A percentile compares a stretch with the other conserved stretches of the same genome.
Conservation (phyloP, 1,139 yeast genomes). For the Candida pseudocylindracea region DNA sequence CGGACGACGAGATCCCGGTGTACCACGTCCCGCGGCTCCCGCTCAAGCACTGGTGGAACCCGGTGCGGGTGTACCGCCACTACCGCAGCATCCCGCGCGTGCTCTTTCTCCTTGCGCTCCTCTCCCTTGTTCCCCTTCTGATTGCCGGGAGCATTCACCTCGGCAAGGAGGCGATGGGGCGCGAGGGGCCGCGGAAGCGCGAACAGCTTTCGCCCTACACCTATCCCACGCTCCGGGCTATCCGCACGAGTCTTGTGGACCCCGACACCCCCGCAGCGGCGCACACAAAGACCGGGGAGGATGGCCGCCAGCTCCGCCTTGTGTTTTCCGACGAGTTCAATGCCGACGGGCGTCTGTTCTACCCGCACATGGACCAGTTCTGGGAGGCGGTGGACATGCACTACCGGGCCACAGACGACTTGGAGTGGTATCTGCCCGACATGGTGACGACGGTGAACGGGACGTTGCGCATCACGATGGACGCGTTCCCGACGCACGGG, state of each 20-base stretch:
- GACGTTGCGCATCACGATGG: neutral
- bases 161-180: too few relatives aligned
- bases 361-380: slow-evolving; percentile 1
- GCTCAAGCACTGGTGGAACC: too few relatives aligned
- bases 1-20: too few relatives aligned
- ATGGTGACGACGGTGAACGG: slow-evolving; percentile 1
- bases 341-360: slow-evolving; percentile 1
- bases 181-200: too few relatives aligned
- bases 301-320: neutral
- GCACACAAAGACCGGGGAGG: neutral
- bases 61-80: too few relatives aligned
- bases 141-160: too few relatives aligned
- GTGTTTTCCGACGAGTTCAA: slow-evolving; percentile 1
- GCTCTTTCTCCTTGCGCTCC: too few relatives aligned
- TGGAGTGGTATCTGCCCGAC: slow-evolving; percentile 1
- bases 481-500: slow-evolving; percentile 1
- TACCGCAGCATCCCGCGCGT: too few relatives aligned
- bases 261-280: slow-evolving; percentile 1
- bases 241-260: neutral
- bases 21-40: too few relatives aligned
- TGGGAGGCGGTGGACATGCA: slow-evolving; percentile 1
- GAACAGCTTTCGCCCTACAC: neutral
- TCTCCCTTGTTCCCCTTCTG: too few relatives aligned
- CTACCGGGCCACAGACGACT: slow-evolving; percentile 1
- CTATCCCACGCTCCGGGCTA: neutral